Evolutionary conservation across 257 asterid genomes (phyloP).

Genomic region (Forsythia suspensa): DNA sequence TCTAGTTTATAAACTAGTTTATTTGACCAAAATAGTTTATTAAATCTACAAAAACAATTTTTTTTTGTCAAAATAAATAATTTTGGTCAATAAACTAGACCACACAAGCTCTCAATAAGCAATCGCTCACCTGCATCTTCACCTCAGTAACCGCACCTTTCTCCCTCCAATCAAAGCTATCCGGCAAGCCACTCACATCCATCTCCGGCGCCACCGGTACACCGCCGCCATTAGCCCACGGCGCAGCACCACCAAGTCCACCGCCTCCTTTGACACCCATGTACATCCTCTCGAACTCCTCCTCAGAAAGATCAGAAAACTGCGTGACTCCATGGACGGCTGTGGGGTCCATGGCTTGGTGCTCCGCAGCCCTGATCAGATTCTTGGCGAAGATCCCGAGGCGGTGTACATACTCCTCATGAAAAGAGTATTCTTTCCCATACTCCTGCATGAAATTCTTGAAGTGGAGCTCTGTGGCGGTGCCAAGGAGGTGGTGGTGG

Average conservation of each 20-base stretch:
- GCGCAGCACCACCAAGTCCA: slow-evolving; percentile 6
- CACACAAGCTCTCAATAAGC: no score
- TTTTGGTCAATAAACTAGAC: no score
- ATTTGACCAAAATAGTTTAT: no score
- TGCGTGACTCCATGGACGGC: slow-evolving; percentile 84
- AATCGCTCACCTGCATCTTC: slow-evolving; percentile 70
- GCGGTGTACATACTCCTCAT: slow-evolving; percentile 81
- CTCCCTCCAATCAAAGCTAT: slow-evolving; percentile 88
- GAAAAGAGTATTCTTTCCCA: slow-evolving; percentile 55
- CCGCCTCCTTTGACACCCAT: slow-evolving; percentile 65
- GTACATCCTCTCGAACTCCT: slow-evolving; percentile 75
- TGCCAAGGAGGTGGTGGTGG: slow-evolving; percentile 57
- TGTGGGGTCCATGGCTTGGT: slow-evolving; percentile 86
- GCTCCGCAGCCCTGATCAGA: slow-evolving; percentile 74
- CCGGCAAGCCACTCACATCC: slow-evolving; percentile 67
- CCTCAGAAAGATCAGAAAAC: slow-evolving; percentile 68
- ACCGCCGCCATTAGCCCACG: slow-evolving; percentile 19
- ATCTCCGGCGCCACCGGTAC: slow-evolving; percentile 38
- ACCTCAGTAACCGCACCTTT: slow-evolving; percentile 91
- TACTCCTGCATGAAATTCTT: slow-evolving; percentile 54
- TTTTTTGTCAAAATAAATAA: no score
- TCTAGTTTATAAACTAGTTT: no score
- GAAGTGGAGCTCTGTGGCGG: slow-evolving; percentile 64
- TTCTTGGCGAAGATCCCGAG: slow-evolving; percentile 74
- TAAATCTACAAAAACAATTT: no score